Evolutionary conservation across 495 filamentous ascomycete species (phyloP), one percentile per base, ranked within the genome.

Genomic region (Tetracladium marchalianum): DNA sequence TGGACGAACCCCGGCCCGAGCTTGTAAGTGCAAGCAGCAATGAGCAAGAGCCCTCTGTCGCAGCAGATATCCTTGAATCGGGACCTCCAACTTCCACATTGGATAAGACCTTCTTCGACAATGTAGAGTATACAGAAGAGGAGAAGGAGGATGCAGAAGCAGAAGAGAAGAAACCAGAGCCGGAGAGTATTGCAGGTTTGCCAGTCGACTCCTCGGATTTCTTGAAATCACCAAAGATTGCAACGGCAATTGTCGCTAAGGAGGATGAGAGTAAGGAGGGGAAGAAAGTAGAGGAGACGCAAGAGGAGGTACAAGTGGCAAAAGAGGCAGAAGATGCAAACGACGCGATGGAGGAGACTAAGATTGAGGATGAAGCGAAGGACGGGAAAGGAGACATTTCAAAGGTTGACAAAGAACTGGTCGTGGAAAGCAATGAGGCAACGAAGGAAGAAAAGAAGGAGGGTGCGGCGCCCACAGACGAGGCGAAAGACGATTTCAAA

Each of bases 181-280:
- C 60, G 12, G 62, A 65, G 39, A 53, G 54, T 8, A 47, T 2
- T 8, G 19, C 35, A 4, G 36, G 11, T 22, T 16, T 31, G 13
- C 16, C 13, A 43, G 39, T 27, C 10, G 35, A 35, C 12, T 27
- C 31, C 3, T 8, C 19, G 16, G 13, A 10, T 4, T 4, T 13
- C 15, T n/a, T 16, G 2, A 17, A 27, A 6, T 11, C 24, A 1
- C 44, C 4, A 7, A 15, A 53, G 8, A 65, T 66, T 27, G 68
- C 71, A 24, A 66, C 69, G 35, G 45, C 59, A 22, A 66, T 67
- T 35, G 39, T 62, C 11, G 53, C 52, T 38, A 63, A 62, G 39
- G 69, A 71, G 5, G 67, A 69, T 16, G 64, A 69, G 58, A 31
- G 22, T n/a, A 36, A 11, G 3, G 50, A 43, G 24, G 39, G 27